Evolutionary conservation across 352 stramenopile genomes (phyloP).

Genomic region (Pythium vanterpoolii): DNA sequence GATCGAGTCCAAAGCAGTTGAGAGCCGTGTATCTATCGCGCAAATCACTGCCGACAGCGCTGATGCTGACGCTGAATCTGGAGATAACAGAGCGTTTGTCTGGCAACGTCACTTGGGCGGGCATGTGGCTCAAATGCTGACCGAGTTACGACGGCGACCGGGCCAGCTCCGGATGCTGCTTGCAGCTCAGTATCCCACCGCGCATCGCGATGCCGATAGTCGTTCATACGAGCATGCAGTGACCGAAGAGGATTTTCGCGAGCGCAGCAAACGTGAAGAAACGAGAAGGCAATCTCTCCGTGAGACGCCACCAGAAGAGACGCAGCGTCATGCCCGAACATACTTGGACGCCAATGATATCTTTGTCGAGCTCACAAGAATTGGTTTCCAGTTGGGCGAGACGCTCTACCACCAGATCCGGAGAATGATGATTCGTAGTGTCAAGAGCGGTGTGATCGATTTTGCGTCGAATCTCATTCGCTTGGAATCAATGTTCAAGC

Average conservation of each 20-base stretch:
- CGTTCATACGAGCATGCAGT: constrained; percentile 16
- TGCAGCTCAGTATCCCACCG: constrained; percentile 25
- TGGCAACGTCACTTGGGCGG: constrained; percentile 45
- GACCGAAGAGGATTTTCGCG: not conserved
- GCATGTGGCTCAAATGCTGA: constrained; percentile 44
- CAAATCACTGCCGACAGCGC: not conserved
- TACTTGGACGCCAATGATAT: constrained; percentile 21
- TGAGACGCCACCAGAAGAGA: not conserved
- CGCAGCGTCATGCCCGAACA: not conserved
- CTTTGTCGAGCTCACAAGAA: constrained; percentile 34
- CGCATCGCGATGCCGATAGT: not conserved
- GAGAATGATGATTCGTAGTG: constrained; percentile 40
- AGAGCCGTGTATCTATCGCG: not conserved
- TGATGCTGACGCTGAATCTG: not conserved
- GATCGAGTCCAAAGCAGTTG: not conserved
- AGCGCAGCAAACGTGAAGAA: not conserved
- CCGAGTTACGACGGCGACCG: constrained; percentile 33
- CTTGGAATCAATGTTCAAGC: constrained; percentile 55
- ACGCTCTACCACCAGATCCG: constrained; percentile 39
- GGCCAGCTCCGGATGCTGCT: constrained; percentile 36
- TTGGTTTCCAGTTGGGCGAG: constrained; percentile 40
- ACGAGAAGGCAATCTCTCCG: not conserved
- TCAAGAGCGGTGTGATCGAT: constrained; percentile 38
- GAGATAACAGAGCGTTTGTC: not conserved
- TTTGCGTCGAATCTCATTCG: constrained; percentile 43